Evolutionary conservation across 192 early-diverging fungal species (phyloP), one percentile per base, ranked within the genome.

Genomic region (Entomortierella parvispora): DNA sequence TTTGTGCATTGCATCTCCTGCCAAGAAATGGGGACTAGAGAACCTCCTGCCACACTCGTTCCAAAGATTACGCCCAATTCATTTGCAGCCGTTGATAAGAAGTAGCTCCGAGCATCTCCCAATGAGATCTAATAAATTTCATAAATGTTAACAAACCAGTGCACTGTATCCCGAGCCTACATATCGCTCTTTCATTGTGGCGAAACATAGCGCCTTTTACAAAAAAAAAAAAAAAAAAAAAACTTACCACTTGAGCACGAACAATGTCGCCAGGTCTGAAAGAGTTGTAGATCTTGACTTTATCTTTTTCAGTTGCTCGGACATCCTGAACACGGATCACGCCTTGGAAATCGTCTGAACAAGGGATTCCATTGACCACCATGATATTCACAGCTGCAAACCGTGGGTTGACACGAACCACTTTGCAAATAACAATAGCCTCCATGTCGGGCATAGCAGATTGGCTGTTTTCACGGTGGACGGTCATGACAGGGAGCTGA

Each of bases 1-100:
- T 92, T 93, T 18, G 97, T 92, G 71, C 96, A 97, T 53, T 97
- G 90, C 97, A 99, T 99, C 64, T 98, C 88, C 79, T 98, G 92
- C 97, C 97, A 99, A 44, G 94, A 96, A 34, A 97, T 88, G 5
- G 97, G 97, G 32, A 97, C 84, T 93, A 98, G 93, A 1, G 94
- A 81, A 53, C 70, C 80, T 71, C 91, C 95, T 45, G 90, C 92
- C 6, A 88, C 81, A 81, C 95, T 96, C 54, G 91, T 91, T 7
- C 95, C 96, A 79, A 97, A 94, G 46, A 98, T 91, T 0, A 98
- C 97, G 12, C 97, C 97, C 43, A 94, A 81, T 62, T 97, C 95
- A 67, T 99, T 97, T 71, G 88, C 86, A 2, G 95, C 94, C 1
- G 97, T 99, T 9, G 95, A 93, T 54, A 98, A 76, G 68, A 91